These are phyloP conservation scores for Vigna mungo DNA, from an alignment of 306 rosid species.

Conservation along the genomic window DNA sequence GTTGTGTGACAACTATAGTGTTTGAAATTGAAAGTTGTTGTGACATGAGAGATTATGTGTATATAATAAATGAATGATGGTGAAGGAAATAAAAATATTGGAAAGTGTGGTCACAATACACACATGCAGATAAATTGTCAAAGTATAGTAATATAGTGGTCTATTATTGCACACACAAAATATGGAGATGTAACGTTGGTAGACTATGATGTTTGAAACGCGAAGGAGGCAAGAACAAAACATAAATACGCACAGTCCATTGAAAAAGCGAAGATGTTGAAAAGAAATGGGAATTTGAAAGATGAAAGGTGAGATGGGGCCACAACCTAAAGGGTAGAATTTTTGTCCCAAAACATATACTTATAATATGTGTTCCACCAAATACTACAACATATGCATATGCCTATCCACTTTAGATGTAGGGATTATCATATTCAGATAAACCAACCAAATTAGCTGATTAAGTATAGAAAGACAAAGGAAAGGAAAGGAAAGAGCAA, in stretches of 20 bases:
- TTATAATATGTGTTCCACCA: constrained; percentile 45
- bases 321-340: constrained; percentile 52
- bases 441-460: constrained; percentile 47
- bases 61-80: constrained; percentile 15
- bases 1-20: not conserved
- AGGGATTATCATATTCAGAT: constrained; percentile 30
- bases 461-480: constrained; percentile 59
- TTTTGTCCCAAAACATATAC: constrained; percentile 53
- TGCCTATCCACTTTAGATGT: constrained; percentile 50
- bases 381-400: constrained; percentile 46
- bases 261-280: constrained; percentile 37
- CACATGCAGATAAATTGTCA: constrained; percentile 36
- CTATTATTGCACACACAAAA: constrained; percentile 19
- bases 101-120: not conserved
- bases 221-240: constrained; percentile 31
- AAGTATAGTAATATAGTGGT: constrained; percentile 9
- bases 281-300: constrained; percentile 47
- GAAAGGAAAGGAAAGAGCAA: no score
- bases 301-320: constrained; percentile 50
- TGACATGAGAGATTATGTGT: not conserved
- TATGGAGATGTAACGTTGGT: constrained; percentile 31
- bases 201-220: constrained; percentile 32
- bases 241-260: constrained; percentile 47
- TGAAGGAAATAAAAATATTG: not conserved
- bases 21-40: not conserved